Evolutionary conservation across 768 basidiomycete genomes (phyloP).

Genomic region (Boletus subparvulus): DNA sequence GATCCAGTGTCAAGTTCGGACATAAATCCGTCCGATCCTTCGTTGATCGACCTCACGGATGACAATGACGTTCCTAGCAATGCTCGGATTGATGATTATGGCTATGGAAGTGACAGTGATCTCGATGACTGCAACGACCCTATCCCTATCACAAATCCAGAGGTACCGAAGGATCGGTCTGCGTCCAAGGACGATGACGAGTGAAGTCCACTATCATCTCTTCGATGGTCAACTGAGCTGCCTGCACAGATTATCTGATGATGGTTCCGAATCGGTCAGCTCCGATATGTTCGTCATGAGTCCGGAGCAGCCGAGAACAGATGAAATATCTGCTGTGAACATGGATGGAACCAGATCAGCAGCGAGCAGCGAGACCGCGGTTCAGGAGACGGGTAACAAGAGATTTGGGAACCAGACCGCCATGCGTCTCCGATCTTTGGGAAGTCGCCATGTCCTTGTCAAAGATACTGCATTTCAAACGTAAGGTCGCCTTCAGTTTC

Average conservation of each 20-base stretch:
- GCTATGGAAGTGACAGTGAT: conserved; percentile 36
- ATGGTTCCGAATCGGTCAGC: conserved; percentile 10
- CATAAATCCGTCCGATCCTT: conserved; percentile 7
- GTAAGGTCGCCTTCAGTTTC: conserved; percentile 10
- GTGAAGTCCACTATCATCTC: not conserved
- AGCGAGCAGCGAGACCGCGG: conserved; percentile 5
- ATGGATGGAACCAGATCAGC: conserved; percentile 1
- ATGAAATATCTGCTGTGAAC: not conserved
- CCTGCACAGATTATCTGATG: conserved; percentile 7
- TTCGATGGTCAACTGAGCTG: not conserved
- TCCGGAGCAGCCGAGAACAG: conserved; percentile 11
- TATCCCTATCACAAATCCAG: not conserved
- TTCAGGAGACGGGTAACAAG: not conserved
- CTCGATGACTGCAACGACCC: conserved; percentile 29
- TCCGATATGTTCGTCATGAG: conserved; percentile 22
- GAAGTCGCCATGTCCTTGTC: conserved; percentile 26
- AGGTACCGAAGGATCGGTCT: not conserved
- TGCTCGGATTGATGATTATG: conserved; percentile 24
- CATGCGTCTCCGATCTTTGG: conserved; percentile 13
- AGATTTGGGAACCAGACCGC: not conserved
- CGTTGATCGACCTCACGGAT: conserved; percentile 15
- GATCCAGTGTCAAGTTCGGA: conserved; percentile 17
- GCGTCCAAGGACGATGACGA: conserved; percentile 4
- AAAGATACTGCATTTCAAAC: conserved; percentile 31
- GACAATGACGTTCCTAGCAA: conserved; percentile 8